These are phyloP conservation scores for Sphagnurus paluster DNA, from an alignment of 1,284 basidiomycete genomes.

Conservation along the genomic window DNA sequence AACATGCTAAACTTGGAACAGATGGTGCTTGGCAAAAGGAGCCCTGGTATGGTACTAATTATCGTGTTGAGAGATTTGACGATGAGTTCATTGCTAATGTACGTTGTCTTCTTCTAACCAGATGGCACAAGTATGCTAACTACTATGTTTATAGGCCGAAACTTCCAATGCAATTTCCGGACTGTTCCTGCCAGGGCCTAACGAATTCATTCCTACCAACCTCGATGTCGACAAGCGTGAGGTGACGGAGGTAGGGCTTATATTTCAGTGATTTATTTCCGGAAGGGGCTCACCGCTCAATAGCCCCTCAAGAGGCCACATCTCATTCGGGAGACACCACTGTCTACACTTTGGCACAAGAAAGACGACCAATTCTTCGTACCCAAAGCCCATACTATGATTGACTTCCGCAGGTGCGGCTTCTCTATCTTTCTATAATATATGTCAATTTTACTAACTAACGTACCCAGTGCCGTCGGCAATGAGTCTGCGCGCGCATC, in stretches of 20 bases:
- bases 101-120: slow-evolving; percentile 6
- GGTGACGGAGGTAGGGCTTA: slow-evolving; percentile 50
- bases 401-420: slow-evolving; percentile 71
- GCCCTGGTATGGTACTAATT: slow-evolving; percentile 88
- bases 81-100: slow-evolving; percentile 67
- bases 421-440: neutral
- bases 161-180: slow-evolving; percentile 63
- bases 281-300: slow-evolving; percentile 9
- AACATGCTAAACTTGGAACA: slow-evolving; percentile 57
- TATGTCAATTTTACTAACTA: slow-evolving; percentile 4
- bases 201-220: slow-evolving; percentile 89
- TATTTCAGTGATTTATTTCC: slow-evolving; percentile 1
- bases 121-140: slow-evolving; percentile 4
- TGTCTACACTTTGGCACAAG: slow-evolving; percentile 90
- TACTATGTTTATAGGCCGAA: slow-evolving; percentile 48
- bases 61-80: slow-evolving; percentile 69
- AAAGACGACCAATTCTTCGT: slow-evolving; percentile 96
- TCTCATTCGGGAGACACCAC: slow-evolving; percentile 70
- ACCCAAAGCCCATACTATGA: slow-evolving; percentile 77
- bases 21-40: slow-evolving; percentile 66
- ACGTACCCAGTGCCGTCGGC: slow-evolving; percentile 46
- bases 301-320: slow-evolving; percentile 76
- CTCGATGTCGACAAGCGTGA: slow-evolving; percentile 79
- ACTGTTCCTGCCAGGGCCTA: slow-evolving; percentile 80
- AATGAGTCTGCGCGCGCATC: slow-evolving; percentile 56